phyloP scores from a whole-genome alignment of 306 rosid genomes.

The Medicago ruthenica region DNA sequence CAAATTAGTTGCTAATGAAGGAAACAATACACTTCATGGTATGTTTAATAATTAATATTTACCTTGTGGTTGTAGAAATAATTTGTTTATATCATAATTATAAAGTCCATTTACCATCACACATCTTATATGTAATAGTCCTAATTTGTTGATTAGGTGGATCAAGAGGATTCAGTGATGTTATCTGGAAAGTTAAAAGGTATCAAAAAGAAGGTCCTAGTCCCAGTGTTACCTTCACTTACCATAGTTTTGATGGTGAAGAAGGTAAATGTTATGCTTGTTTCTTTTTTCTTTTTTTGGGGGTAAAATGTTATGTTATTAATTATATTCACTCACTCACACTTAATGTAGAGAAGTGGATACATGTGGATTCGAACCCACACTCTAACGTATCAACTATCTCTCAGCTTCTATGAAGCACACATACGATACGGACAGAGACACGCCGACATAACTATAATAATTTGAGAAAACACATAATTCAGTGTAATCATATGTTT shows the following conservation, averaged over 20 bases:
- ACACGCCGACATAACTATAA: too few relatives aligned
- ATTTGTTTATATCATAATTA: background rate
- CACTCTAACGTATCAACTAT: too few relatives aligned
- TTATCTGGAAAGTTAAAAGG: slow-evolving; percentile 69
- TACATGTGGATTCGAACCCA: too few relatives aligned
- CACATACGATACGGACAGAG: too few relatives aligned
- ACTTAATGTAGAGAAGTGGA: too few relatives aligned
- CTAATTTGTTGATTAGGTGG: slow-evolving; percentile 55
- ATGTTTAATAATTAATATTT: background rate
- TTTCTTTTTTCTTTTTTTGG: slow-evolving; percentile 4
- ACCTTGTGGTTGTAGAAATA: background rate
- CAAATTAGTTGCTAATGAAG: slow-evolving; percentile 74
- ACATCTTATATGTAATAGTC: background rate
- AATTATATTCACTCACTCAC: too few relatives aligned
- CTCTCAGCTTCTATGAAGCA: too few relatives aligned
- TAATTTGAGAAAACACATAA: too few relatives aligned
- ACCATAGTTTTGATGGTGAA: slow-evolving; percentile 81
- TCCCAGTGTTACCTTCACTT: slow-evolving; percentile 70
- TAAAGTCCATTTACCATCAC: slow-evolving; percentile 6
- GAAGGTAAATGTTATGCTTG: slow-evolving; percentile 55
- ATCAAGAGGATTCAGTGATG: slow-evolving; percentile 77
- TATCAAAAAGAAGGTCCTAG: slow-evolving; percentile 51
- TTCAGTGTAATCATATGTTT: too few relatives aligned
- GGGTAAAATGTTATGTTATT: too few relatives aligned
- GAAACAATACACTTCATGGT: slow-evolving; percentile 87